These are phyloP conservation scores for Suhomyces xylopsoci DNA, from an alignment of 805 yeast species.

Conservation along the genomic window DNA sequence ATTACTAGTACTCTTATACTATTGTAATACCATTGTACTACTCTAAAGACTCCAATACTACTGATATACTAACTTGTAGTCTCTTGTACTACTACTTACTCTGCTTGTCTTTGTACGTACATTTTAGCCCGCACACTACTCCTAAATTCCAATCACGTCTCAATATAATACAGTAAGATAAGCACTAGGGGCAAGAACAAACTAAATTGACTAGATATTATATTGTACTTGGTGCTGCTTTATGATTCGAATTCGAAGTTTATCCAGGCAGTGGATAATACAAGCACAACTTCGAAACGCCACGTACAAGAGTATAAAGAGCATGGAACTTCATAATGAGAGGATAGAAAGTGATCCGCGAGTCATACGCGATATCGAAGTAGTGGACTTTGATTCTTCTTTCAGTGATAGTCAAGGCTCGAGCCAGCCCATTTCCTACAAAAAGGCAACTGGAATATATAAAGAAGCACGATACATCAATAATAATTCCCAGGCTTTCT, in stretches of 20 bases:
- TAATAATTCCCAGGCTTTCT: too few relatives aligned
- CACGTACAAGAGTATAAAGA: background rate
- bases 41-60: too few relatives aligned
- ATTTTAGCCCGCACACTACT: too few relatives aligned
- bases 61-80: too few relatives aligned
- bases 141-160: background rate
- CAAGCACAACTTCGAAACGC: background rate
- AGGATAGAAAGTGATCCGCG: conserved; percentile 2
- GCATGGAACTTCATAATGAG: background rate
- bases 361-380: conserved; percentile 2
- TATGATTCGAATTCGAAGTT: conserved; percentile 1
- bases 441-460: too few relatives aligned
- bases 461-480: too few relatives aligned
- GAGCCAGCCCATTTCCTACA: background rate
- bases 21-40: too few relatives aligned
- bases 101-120: too few relatives aligned
- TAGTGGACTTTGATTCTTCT: conserved; percentile 8
- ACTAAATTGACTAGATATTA: background rate
- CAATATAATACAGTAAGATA: background rate
- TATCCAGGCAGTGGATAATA: conserved; percentile 1
- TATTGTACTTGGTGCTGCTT: background rate
- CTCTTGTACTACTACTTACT: too few relatives aligned
- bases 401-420: conserved; percentile 5
- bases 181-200: background rate
- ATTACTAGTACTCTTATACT: too few relatives aligned